These are phyloP conservation scores for Salix purpurea DNA, from an alignment of 345 rosid genomes.

Conservation along the genomic window DNA sequence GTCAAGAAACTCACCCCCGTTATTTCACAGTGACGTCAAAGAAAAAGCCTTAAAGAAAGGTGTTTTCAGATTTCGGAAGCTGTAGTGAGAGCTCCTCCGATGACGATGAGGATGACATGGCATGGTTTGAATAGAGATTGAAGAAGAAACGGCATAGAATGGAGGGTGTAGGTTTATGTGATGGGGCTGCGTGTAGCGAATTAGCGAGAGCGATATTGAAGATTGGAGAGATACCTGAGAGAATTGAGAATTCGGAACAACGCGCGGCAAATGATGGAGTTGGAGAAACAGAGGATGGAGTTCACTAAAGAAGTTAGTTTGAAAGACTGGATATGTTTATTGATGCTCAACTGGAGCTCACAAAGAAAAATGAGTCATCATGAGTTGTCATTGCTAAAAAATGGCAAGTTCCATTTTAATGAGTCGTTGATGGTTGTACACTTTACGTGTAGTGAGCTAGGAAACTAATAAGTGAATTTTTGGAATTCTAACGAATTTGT, in stretches of 20 bases:
- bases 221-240: conserved; percentile 24
- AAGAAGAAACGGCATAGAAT: conserved; percentile 19
- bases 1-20: not conserved
- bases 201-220: conserved; percentile 23
- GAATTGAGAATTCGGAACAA: conserved; percentile 21
- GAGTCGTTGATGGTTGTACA: not conserved
- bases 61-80: not conserved
- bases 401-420: not conserved
- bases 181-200: conserved; percentile 23
- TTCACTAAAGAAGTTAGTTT: conserved; percentile 26
- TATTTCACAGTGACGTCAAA: conserved; percentile 5
- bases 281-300: conserved; percentile 33
- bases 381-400: not conserved
- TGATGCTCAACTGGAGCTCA: conserved; percentile 16
- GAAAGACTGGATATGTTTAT: conserved; percentile 20
- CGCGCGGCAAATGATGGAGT: conserved; percentile 17
- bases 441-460: not conserved
- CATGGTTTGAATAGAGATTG: conserved; percentile 16
- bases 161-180: conserved; percentile 19
- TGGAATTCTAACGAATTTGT: too few species aligned
- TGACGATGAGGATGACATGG: conserved; percentile 2
- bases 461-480: not conserved
- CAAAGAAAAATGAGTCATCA: not conserved
- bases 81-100: conserved; percentile 2
- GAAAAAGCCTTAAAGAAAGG: not conserved